phyloP scores from a whole-genome alignment of 495 filamentous ascomycete species.

The Xylaria telfairii region DNA sequence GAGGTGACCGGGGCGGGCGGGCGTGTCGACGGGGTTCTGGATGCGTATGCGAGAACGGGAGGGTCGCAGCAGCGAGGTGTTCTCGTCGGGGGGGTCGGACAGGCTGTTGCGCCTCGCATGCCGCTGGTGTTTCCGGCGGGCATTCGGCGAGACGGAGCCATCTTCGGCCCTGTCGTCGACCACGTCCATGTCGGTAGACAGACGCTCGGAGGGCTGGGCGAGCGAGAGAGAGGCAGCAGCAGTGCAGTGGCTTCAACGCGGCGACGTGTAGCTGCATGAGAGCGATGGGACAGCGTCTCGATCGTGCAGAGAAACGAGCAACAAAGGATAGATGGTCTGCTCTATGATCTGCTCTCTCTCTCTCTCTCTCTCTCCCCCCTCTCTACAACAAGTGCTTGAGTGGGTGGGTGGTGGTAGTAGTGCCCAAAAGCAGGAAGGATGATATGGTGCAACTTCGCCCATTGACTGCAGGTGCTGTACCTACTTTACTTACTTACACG shows the following conservation, averaged over 20 bases:
- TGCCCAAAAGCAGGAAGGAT: neutral
- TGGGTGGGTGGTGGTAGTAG: neutral
- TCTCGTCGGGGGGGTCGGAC: conserved; percentile 52
- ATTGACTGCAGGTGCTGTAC: neutral
- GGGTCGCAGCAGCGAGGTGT: conserved; percentile 50
- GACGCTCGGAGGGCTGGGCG: neutral
- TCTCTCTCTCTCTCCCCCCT: neutral
- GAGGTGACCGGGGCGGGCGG: conserved; percentile 41
- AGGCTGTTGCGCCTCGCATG: conserved; percentile 38
- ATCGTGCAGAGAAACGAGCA: too few relatives aligned
- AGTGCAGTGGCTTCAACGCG: neutral
- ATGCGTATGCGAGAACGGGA: conserved; percentile 51
- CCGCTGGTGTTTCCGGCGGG: conserved; percentile 30
- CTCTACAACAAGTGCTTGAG: neutral
- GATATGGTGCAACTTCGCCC: neutral
- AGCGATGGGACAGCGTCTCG: too few relatives aligned
- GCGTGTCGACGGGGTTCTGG: conserved; percentile 46
- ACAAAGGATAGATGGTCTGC: neutral
- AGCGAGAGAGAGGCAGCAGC: neutral
- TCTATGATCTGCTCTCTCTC: neutral
- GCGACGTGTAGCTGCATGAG: neutral
- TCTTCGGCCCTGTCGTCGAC: conserved; percentile 19
- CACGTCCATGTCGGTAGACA: conserved; percentile 27
- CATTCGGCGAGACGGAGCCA: conserved; percentile 25
- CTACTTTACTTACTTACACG: neutral